Evolutionary conservation across 176 grass and related monocot species (phyloP), one percentile per base, ranked within the genome.

Genomic region (Leersia perrieri): DNA sequence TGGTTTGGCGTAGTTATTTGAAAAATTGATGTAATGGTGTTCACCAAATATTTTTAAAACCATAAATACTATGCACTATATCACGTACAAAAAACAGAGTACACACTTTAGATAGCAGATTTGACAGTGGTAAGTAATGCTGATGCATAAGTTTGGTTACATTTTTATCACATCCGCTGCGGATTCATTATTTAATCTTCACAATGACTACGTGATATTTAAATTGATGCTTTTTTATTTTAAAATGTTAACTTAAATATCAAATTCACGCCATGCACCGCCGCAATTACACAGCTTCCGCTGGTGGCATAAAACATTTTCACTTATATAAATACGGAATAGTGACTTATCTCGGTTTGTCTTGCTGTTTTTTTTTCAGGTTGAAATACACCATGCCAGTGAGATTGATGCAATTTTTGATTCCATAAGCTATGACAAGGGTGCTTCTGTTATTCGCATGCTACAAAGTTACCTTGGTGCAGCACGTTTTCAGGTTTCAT

Each of bases 371-470:
- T 82, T 74, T 41, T 31, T 41, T 73, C 75, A 97, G 94, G 94
- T 97, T 72, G 88, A 97, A 79, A 78, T 97, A 83, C 84, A 91
- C 42, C 94, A 91, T 78, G 94, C 88, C 5, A 89, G 55, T 89
- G 94, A 97, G 79, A 68, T 86, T 70, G 86, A 93, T 89, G 73
- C 68, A 79, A 97, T 97, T 80, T 97, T 97, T 82, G 94, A 97
- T 76, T 90, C 88, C 44, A 97, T 97, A 78, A 97, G 91, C 86
- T 97, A 97, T 34, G 83, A 88, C 41, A 97, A 93, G 78, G 91
- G 94, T 55, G 89, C 89, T 66, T 91, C 91, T 88, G 78, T 84
- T 85, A 91, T 97, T 85, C 80, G 78, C 33, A 97, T 97, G 94
- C 87, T 97, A 31, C 91, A 97, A 41, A 97, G 83, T 84, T 97